Evolutionary conservation across 2,329 filamentous ascomycete genomes (phyloP).

Genomic region (Elsinoe necatrix): DNA sequence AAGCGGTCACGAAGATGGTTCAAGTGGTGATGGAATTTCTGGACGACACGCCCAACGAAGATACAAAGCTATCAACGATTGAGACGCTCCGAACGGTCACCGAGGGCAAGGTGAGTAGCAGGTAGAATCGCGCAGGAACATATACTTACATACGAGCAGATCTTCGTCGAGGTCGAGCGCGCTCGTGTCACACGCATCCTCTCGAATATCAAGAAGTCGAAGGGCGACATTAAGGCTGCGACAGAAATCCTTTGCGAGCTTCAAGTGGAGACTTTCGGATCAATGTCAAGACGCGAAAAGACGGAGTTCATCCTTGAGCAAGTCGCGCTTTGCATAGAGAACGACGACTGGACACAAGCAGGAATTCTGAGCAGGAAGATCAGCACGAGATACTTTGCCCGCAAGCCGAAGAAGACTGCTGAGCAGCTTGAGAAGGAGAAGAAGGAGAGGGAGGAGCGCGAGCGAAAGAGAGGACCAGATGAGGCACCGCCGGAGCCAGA

Average conservation of each 20-base stretch:
- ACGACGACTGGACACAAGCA: conserved; percentile 91
- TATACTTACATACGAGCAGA: conserved; percentile 42
- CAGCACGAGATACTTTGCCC: conserved; percentile 81
- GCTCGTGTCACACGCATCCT: conserved; percentile 90
- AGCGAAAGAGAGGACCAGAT: conserved; percentile 69
- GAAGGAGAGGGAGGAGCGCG: conserved; percentile 77
- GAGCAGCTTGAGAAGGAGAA: conserved; percentile 86
- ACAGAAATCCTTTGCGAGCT: conserved; percentile 92
- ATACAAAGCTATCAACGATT: conserved; percentile 87
- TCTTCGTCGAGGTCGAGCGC: conserved; percentile 97
- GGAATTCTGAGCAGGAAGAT: conserved; percentile 93
- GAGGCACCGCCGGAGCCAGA: conserved; percentile 65
- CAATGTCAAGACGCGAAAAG: conserved; percentile 95
- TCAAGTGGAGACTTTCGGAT: conserved; percentile 97
- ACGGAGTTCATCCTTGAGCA: conserved; percentile 97
- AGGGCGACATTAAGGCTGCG: conserved; percentile 84
- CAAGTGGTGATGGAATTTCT: conserved; percentile 91
- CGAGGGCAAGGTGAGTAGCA: conserved; percentile 68
- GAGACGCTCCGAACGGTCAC: conserved; percentile 93
- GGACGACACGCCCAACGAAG: conserved; percentile 71
- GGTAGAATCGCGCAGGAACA: background rate
- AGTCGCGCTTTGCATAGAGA: conserved; percentile 89
- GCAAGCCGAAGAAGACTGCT: conserved; percentile 81
- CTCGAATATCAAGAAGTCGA: conserved; percentile 93
- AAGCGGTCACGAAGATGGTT: conserved; percentile 98